Base-by-base conservation (phyloP, 2,329 filamentous ascomycete species). In the Arachnomyces sp. region DNA sequence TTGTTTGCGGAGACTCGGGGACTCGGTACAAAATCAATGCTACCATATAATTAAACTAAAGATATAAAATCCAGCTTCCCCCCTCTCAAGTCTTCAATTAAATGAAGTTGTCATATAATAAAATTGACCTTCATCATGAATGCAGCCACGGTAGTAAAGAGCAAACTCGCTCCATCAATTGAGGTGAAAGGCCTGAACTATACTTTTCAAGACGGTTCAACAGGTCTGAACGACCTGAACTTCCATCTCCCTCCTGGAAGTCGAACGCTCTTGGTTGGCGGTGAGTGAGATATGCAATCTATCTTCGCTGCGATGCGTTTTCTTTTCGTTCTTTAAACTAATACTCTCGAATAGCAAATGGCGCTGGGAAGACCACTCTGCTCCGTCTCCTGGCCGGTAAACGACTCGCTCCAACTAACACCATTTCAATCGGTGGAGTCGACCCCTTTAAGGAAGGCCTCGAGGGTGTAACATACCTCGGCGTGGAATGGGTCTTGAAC, bases 401-500 rank as follows among this genome's bases (percentile, higher is more conserved):
- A 71, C 87, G 89, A 42, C 84, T 98, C 55, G 84, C 90, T 1
- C 90, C 92, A 0, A 67, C 70, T 39, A 70, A 75, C 57, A 79
- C 81, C 49, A 84, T 98, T 60, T 70, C 68, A 54, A 81, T 98
- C 46, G 82, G 78, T 36, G 86, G 84, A 47, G 78, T 86, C 36
- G 92, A 98, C 64, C 92, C 92, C 7, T 98, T 98, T 76, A 84
- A 86, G 61, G 76, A 88, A 28, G 79, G 82, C 8, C 78, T 95
- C 18, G 85, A 94, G 65, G 92, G 92, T 46, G 90, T 98, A 25
- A 96, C 90, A 15, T 98, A 98, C 64, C 82, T 98, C 6, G 92
- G 92, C 1, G 78, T 95, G 0, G 92, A 98, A 71, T 98, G 92
- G 92, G 92, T 96, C 2, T 76, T 98, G 7, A 96, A 96, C 70